Evolutionary conservation across 2,329 filamentous ascomycete genomes (phyloP), one percentile per base, ranked within the genome.

Genomic region (Leptographium flavum): DNA sequence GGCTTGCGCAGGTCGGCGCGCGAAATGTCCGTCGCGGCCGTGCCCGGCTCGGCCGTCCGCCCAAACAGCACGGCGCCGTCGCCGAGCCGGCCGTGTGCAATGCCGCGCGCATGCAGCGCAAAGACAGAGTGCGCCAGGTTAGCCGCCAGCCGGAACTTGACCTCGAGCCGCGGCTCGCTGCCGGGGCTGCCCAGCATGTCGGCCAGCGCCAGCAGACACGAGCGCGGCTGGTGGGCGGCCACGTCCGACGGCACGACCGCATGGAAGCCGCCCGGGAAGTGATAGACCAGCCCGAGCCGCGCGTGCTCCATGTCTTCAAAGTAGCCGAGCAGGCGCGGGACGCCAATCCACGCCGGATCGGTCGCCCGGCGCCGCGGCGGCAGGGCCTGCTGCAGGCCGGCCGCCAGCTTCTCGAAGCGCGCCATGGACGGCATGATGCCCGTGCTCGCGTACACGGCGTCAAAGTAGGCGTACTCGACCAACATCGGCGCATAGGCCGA

Each of bases 61-160:
- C 70, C 79, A 43, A 88, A 85, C 0, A 82, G 71, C 15, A 88
- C 70, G 48, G 81, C 84, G 35, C 68, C 72, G 52, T 78, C 77
- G 40, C 73, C 67, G 27, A 90, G 70, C 53, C 83, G 81, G 5
- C 83, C 81, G 58, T 88, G 84, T 1, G 72, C 73, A 43, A 87
- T 74, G 14, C 77, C 75, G 35, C 80, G 70, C 3, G 73, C 71
- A 56, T 88, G 83, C 58, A 88, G 67, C 51, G 83, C 79, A 55
- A 83, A 84, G 30, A 88, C 70, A 4, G 82, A 83, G 51, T 79
- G 80, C 28, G 76, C 75, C 3, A 88, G 67, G 51, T 85, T 84
- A 44, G 82, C 71, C 4, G 83, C 83, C 42, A 90, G 67, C 14
- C 79, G 73, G 55, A 87, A 88, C 54, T 85, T 84, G 47, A 81